These are phyloP conservation scores for Chlorella sp. DNA, from an alignment of 139 green algal species.

Conservation along the genomic window DNA sequence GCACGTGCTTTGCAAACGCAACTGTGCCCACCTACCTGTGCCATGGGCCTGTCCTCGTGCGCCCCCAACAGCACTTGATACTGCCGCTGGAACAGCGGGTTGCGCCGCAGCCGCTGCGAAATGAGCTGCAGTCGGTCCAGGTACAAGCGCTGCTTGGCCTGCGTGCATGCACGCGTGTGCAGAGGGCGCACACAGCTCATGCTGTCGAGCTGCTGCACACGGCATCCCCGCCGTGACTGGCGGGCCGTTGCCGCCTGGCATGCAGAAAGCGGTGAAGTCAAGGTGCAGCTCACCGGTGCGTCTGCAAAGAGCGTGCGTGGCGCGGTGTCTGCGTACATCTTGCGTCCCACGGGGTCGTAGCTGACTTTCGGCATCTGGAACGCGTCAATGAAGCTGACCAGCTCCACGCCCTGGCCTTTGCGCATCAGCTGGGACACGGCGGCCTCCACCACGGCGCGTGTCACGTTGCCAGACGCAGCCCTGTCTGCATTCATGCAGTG, in stretches of 20 bases:
- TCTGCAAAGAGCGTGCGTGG: conserved; percentile 20
- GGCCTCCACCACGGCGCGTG: not conserved
- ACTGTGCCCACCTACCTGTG: conserved; percentile 2
- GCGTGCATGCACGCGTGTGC: not conserved
- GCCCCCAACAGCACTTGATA: not conserved
- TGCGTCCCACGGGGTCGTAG: conserved; percentile 57
- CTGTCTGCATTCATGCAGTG: not conserved
- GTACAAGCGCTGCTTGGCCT: conserved; percentile 71
- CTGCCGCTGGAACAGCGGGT: conserved; percentile 48
- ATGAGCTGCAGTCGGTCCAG: conserved; percentile 63
- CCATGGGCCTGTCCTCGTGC: not conserved
- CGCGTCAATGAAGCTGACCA: conserved; percentile 42
- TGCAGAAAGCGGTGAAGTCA: not conserved
- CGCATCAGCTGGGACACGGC: conserved; percentile 8
- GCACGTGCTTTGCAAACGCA: not conserved
- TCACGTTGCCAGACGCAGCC: not conserved
- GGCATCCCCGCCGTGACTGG: too few species aligned
- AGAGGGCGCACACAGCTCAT: not conserved
- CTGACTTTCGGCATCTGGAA: conserved; percentile 51
- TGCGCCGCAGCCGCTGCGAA: conserved; percentile 62
- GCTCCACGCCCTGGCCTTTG: conserved; percentile 8
- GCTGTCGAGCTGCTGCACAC: too few species aligned
- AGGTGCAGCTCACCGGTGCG: conserved; percentile 5
- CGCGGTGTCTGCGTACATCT: conserved; percentile 38
- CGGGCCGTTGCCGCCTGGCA: too few species aligned